phyloP scores from a whole-genome alignment of 2,329 filamentous ascomycete genomes.

The Fusarium humuli region DNA sequence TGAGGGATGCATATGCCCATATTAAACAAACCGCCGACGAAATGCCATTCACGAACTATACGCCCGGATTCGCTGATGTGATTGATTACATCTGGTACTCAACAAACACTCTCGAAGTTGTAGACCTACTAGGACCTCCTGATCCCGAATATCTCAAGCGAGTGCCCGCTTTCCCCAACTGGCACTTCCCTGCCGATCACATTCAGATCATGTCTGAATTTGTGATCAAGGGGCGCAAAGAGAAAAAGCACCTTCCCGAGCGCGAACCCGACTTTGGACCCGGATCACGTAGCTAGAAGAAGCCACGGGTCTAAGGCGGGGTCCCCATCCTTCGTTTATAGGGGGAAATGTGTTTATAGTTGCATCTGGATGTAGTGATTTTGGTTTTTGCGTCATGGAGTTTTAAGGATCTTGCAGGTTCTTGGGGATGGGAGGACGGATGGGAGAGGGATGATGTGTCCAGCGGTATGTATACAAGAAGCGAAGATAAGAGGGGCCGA shows the following conservation, averaged over 20 bases:
- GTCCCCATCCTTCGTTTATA: not conserved
- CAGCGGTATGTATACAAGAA: slow-evolving; percentile 40
- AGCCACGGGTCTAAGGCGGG: slow-evolving; percentile 21
- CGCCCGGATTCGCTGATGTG: slow-evolving; percentile 89
- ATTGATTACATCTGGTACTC: slow-evolving; percentile 99
- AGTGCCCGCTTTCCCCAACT: slow-evolving; percentile 92
- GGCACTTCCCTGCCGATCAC: slow-evolving; percentile 94
- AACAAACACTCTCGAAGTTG: slow-evolving; percentile 86
- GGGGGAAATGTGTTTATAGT: slow-evolving; percentile 32
- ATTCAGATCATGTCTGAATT: slow-evolving; percentile 91
- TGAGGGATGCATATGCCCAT: slow-evolving; percentile 89
- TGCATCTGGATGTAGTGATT: slow-evolving; percentile 55
- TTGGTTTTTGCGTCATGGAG: slow-evolving; percentile 55
- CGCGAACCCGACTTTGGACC: slow-evolving; percentile 72
- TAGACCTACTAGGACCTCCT: slow-evolving; percentile 85
- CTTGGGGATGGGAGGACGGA: slow-evolving; percentile 36
- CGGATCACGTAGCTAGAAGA: slow-evolving; percentile 48
- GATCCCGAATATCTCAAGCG: slow-evolving; percentile 86
- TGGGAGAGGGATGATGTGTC: slow-evolving; percentile 34
- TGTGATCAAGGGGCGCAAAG: slow-evolving; percentile 87
- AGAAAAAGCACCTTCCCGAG: slow-evolving; percentile 75
- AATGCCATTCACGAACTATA: slow-evolving; percentile 95
- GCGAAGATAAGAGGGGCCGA: slow-evolving; percentile 24
- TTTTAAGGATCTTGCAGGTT: slow-evolving; percentile 51
- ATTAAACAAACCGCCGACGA: slow-evolving; percentile 86